Base-by-base conservation (phyloP, 352 stramenopile species). In the Phytophthora podocarpi region DNA sequence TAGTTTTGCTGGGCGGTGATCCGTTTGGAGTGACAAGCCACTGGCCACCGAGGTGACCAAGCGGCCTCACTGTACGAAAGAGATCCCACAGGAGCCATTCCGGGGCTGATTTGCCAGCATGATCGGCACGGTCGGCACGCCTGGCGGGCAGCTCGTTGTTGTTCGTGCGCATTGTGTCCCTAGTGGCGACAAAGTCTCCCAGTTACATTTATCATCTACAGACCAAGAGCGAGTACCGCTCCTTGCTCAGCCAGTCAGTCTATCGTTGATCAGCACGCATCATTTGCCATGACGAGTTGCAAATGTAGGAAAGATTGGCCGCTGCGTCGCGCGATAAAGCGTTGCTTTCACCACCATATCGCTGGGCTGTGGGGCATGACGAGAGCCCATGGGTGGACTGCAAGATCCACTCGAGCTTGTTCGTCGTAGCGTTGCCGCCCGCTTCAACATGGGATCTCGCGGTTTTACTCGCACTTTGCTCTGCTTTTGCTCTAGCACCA, bases 61-160 rank as follows among this genome's bases (percentile, higher is more conserved):
- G n/a, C n/a, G 11, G 23, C 49, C 53, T 64, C 60, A 39, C 53
- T 64, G 53, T 64, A 48, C 53, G 53, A 69, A 69, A 45, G 42
- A 48, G 43, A 55, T 59, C 15, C 34, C 18, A 49, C 51, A 20
- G 36, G 43, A 68, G 54, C 51, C 45, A 66, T 11, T 47, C 13
- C n/a, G 47, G 8, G 52, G 53, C 55, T 65, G 61, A 70, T 70
- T 60, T 59, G 53, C 24, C 32, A 45, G n/a, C 26, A 46, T 30
- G 34, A 43, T 42, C 20, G 51, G 42, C 54, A 42, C 43, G 20
- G 31, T 11, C 21, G 47, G 26, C 48, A 60, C 48, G 40, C 41
- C 31, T 55, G n/a, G n/a, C n/a, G n/a, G n/a, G n/a, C n/a, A 10
- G 32, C 54, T 48, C 45, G 31, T 20, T 51, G 57, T 65, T 59